Evolutionary conservation across 106 monocot genomes (phyloP), one percentile per base, ranked within the genome.

Genomic region (Dactylorhiza incarnata): DNA sequence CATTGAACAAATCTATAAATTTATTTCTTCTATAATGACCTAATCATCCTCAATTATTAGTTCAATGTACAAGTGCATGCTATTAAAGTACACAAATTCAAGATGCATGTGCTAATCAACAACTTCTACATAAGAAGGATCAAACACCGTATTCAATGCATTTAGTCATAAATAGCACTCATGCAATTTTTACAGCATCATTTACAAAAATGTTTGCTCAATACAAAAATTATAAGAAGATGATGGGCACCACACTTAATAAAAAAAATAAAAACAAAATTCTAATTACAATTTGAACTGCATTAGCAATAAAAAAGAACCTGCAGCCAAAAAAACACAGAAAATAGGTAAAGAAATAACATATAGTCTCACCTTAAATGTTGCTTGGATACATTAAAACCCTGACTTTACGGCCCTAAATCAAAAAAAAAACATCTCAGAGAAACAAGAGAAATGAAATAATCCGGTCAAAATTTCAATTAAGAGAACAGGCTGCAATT

Each of bases 381-480:
- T 65, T 65, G 65, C 65, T 65, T 2, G 29, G 65, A 65, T 65
- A 65, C 65, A 65, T 65, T 5, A 65, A 65, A 65, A 65, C 65
- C 26, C 65, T 65, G 65, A 65, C 65, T 65, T 65, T 65, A 29
- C 65, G 65, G 65, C 65, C 65, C 65, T 47, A 47, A 7, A 10
- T 37, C 7, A 49, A 63, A 24, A 63, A 63, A 56, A 56, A 25
- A 25, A 24, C 17, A 19, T 59, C 7, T 63, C 63, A 63, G 63
- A 12, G 16, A 63, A 25, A 63, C 11, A 12, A 63, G 22, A 22
- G 11, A 16, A 63, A 63, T 25, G 22, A 4, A 22, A 9, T 17
- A 63, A 63, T 23, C 61, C 61, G 5, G 23, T 61, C 23, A 5
- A 7, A 23, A 61, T 23, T 9, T 20, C n/a, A n/a, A n/a, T n/a